Base-by-base conservation (phyloP, 352 stramenopile genomes). In the Phytophthora lateralis region DNA sequence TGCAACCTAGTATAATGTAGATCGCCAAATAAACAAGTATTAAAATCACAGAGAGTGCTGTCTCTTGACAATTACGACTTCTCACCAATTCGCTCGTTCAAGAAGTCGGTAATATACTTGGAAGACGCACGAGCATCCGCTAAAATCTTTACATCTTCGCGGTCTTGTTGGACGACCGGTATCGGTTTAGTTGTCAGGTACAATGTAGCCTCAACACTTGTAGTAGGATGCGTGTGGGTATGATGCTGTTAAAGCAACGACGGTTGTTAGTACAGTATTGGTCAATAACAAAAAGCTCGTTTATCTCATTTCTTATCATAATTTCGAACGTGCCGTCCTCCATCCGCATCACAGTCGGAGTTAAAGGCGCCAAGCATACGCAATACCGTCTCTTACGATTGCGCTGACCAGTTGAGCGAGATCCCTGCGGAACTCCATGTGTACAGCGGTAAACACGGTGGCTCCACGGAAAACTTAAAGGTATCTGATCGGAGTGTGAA, bases 61-160 rank as follows among this genome's bases (percentile, higher is more conserved):
- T 34, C 7, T 7, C n/a, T 11, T 43, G 3, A 54, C 43, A 12
- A 6, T 11, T 41, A 41, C 12, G 34, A 2, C 34, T 41, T 41
- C 34, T 41, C 26, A 63, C 52, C 45, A 32, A 56, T 47, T 48
- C 27, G 30, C 0, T 67, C 59, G 3, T 50, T 51, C 12, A 61
- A n/a, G 18, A 61, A 61, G 7, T 30, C 50, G 14, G 43, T 14
- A 14, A 35, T 35, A 11, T 35, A 6, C 30, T 35, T 35, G 30
- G 3, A 35, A 35, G 38, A 47, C 0, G 51, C 45, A 14, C 30
- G 30, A 5, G 37, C 59, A 30, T 60, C 60, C 8, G 37, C 51
- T n/a, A 6, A 68, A 27, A 32, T 42, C 20, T 50, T 44, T 6
- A 65, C 48, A 11, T 54, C 41, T 10, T 59, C 41, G 3, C 47